Percentiles rank a stretch among this genome's conserved stretches.
Conservation (phyloP, 148 eudicot species). For the Amaranthus hypochondriacus region DNA sequence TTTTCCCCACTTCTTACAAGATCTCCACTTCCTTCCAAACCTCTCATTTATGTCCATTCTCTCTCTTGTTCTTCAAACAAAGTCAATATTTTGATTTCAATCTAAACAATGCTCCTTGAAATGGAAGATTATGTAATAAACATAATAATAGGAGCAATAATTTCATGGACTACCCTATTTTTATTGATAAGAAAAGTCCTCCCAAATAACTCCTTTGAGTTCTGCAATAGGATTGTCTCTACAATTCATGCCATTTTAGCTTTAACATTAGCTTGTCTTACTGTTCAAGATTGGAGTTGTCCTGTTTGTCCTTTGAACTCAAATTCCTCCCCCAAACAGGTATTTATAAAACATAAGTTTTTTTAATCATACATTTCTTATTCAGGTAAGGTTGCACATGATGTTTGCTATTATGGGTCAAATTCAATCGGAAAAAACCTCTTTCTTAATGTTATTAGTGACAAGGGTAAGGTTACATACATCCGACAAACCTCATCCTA, state of each 20-base stretch:
- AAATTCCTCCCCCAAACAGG: slow-evolving; percentile 64
- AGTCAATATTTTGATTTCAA: not conserved
- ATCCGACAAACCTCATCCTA: no score
- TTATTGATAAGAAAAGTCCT: slow-evolving; percentile 45
- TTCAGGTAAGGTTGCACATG: no score
- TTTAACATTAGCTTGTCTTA: slow-evolving; percentile 45
- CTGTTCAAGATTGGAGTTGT: slow-evolving; percentile 75
- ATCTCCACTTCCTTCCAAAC: not conserved
- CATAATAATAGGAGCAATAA: slow-evolving; percentile 38
- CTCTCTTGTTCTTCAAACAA: not conserved
- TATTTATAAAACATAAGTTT: slow-evolving; percentile 4
- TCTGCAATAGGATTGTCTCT: slow-evolving; percentile 74
- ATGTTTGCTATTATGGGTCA: no score
- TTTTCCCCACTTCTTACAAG: not conserved
- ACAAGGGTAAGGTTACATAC: no score
- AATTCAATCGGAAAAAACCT: no score
- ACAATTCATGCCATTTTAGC: slow-evolving; percentile 61
- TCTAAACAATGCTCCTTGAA: not conserved
- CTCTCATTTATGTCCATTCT: not conserved
- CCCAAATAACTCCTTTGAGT: slow-evolving; percentile 60
- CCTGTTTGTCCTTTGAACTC: slow-evolving; percentile 85
- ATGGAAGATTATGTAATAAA: slow-evolving; percentile 62
- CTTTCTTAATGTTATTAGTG: no score
- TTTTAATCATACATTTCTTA: no score
- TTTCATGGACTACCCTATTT: slow-evolving; percentile 61